Conservation (phyloP, 148 eudicot species). For the Rhododendron ferrugineum region DNA sequence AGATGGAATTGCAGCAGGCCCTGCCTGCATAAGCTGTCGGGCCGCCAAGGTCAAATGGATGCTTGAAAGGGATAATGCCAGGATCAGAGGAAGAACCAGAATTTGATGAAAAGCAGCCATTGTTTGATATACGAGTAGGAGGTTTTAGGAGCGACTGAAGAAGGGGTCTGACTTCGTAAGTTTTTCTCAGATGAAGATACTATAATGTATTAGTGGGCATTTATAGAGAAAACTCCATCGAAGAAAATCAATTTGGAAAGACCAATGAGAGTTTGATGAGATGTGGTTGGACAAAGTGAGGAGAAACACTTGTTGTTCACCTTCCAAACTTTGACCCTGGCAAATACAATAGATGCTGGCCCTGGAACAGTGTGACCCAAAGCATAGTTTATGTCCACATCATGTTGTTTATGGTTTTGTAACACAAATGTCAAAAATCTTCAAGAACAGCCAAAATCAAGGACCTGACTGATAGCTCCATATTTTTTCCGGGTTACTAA, state of each 20-base stretch:
- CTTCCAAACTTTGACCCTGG: not conserved
- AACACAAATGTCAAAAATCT: no score
- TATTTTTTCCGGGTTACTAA: no score
- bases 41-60: constrained; percentile 1
- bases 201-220: not conserved
- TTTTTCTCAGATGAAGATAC: not conserved
- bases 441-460: no score
- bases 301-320: not conserved
- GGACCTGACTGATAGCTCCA: no score
- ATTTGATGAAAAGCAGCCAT: not conserved
- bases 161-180: not conserved
- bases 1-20: constrained; percentile 4
- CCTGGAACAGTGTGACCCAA: not conserved
- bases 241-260: not conserved
- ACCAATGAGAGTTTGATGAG: constrained; percentile 1
- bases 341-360: not conserved
- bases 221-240: not conserved
- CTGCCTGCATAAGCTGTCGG: constrained; percentile 8
- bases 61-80: constrained; percentile 4
- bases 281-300: not conserved
- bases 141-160: not conserved
- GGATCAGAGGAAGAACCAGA: not conserved
- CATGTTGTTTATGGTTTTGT: no score
- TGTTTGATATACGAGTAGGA: not conserved
- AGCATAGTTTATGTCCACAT: no score